phyloP scores from a whole-genome alignment of 2,329 filamentous ascomycete species.

The Nectriaceae sp. region DNA sequence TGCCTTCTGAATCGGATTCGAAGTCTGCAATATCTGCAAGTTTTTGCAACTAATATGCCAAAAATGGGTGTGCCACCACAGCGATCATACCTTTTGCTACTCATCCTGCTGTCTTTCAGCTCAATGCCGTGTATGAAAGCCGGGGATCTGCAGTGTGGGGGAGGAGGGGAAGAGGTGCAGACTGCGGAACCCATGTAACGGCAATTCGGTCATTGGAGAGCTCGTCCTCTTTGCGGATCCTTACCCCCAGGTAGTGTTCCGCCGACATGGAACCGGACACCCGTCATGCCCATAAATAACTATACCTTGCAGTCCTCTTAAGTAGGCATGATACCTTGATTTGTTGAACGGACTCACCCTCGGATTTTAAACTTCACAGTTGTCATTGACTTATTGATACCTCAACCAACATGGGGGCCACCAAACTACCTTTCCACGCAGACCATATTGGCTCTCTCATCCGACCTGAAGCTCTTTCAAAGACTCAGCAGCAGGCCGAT shows the following conservation, averaged over 20 bases:
- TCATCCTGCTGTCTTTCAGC: no score
- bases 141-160: slow-evolving; percentile 28
- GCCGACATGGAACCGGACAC: neutral
- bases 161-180: slow-evolving; percentile 18
- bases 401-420: slow-evolving; percentile 23
- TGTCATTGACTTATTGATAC: neutral
- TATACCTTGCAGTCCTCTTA: neutral
- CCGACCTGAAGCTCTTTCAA: slow-evolving; percentile 62
- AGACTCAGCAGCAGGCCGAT: slow-evolving; percentile 51
- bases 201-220: neutral
- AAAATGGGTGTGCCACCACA: no score
- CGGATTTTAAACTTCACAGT: no score
- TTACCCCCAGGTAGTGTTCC: neutral
- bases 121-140: no score
- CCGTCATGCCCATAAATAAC: neutral
- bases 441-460: slow-evolving; percentile 74
- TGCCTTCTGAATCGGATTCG: no score
- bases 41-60: no score
- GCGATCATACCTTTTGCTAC: no score
- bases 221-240: neutral
- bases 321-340: neutral
- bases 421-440: slow-evolving; percentile 61
- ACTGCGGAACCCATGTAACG: neutral
- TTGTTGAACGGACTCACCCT: neutral
- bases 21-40: no score